Evolutionary conservation across 169 alveolate species (phyloP).

Genomic region (Neospora caninum): DNA sequence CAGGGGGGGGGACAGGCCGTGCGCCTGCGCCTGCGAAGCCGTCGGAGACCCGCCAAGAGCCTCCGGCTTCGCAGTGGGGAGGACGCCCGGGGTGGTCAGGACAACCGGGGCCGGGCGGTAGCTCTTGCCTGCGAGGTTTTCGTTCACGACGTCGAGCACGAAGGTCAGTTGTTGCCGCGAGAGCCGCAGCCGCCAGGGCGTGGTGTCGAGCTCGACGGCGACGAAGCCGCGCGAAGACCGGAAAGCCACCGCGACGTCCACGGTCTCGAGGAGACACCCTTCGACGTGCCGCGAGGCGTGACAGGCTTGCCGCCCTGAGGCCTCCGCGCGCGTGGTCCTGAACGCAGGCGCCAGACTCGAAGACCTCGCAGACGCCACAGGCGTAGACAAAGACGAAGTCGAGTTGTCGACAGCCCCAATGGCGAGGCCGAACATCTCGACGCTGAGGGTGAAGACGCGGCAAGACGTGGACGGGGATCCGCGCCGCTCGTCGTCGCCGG

Average conservation of each 20-base stretch:
- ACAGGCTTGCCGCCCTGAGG: neutral
- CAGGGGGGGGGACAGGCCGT: neutral
- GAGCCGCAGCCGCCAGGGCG: conserved; percentile 59
- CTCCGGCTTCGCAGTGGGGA: neutral
- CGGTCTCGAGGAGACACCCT: conserved; percentile 60
- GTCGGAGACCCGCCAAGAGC: neutral
- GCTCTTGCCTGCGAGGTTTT: conserved; percentile 64
- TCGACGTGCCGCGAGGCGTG: neutral
- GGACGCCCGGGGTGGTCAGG: neutral
- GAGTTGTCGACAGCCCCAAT: conserved; percentile 59
- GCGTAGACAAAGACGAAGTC: neutral
- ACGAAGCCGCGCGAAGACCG: neutral
- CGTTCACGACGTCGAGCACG: conserved; percentile 65
- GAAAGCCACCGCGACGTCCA: conserved; percentile 42
- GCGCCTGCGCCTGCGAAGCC: conserved; percentile 27
- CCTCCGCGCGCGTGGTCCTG: neutral
- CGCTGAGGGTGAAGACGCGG: conserved; percentile 35
- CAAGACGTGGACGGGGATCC: neutral
- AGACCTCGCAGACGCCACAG: no score
- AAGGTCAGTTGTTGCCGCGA: conserved; percentile 62
- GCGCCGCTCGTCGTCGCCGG: neutral
- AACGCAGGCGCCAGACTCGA: no score
- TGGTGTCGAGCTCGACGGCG: conserved; percentile 52
- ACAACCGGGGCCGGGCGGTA: conserved; percentile 51
- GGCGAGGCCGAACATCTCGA: conserved; percentile 62